Base-by-base conservation (phyloP, 2,329 filamentous ascomycete species). In the Hortaea sp. region DNA sequence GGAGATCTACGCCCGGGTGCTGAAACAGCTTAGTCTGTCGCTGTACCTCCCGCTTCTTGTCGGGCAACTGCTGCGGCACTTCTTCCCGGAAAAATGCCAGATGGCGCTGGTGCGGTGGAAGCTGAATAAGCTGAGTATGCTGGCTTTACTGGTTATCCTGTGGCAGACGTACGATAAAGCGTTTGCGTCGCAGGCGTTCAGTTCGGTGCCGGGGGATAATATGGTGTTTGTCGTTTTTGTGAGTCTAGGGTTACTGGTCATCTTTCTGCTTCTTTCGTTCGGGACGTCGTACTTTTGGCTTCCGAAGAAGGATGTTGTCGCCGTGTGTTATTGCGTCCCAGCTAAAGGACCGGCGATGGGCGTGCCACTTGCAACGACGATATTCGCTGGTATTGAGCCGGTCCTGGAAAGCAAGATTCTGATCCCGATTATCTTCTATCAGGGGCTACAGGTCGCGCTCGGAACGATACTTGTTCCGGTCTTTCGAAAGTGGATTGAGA, bases 321-420 rank as follows among this genome's bases (percentile, higher is more conserved):
- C 20, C 4, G 20, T 20, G 20, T 20, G 20, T 20, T 20, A 20
- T 20, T 20, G 20, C 20, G 20, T 20, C 20, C 20, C 20, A 4
- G 20, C 82, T 10, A 88, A 88, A 64, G 85, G 82, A 2, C 81
- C 82, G 1, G 80, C 78, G 2, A 69, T 87, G 47, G 82, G 82
- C 0, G 82, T 87, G 6, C 83, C 83, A 0, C 61, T 87, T 29
- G 73, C 78, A 43, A 77, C 78, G 30, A 77, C 82, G 48, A 85
- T 87, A 77, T 87, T 81, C 69, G 67, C 69, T 10, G 69, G 75
- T 10, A 64, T 78, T 7, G 71, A 74, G 52, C 64, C 76, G 39
- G 64, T 76, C 35, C 72, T 76, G 13, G 69, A 76, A 49, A 72
- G 76, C 0, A 77, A 76, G 53, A 73, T 83, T 40, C 76, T 81